These are phyloP conservation scores for Candida neerlandica DNA, from an alignment of 1,139 yeast genomes.

Conservation along the genomic window DNA sequence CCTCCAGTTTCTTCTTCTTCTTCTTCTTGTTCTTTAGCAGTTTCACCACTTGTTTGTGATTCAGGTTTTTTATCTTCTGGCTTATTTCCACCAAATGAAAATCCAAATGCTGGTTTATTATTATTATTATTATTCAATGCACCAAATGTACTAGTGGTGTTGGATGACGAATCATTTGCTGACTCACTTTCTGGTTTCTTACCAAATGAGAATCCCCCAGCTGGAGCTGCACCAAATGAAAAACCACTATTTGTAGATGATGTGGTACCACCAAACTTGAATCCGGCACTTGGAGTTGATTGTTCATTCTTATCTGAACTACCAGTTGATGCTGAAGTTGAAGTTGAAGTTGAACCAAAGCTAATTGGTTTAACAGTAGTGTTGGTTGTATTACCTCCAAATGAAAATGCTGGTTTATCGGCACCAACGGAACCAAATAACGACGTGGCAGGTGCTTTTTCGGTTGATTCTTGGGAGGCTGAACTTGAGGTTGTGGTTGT, in stretches of 20 bases:
- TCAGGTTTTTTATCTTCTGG: constrained; percentile 10
- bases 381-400: constrained; percentile 15
- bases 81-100: constrained; percentile 5
- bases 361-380: constrained; percentile 19
- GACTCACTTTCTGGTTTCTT: not conserved
- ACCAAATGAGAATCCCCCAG: constrained; percentile 28
- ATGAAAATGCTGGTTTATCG: constrained; percentile 18
- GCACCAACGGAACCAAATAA: constrained; percentile 1
- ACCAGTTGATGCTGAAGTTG: not conserved
- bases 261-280: constrained; percentile 19
- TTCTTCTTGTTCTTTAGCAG: constrained; percentile 20
- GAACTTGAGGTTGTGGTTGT: not conserved
- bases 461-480: not conserved
- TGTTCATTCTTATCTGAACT: not conserved
- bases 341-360: constrained; percentile 16
- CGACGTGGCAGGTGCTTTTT: not conserved
- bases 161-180: not conserved
- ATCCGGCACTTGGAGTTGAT: constrained; percentile 16
- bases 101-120: constrained; percentile 1
- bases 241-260: constrained; percentile 22
- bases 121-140: not conserved
- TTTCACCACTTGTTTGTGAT: constrained; percentile 15
- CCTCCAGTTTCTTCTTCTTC: constrained; percentile 45
- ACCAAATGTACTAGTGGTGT: not conserved
- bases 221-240: constrained; percentile 20